Evolutionary conservation across 1,284 basidiomycete genomes (phyloP).

Genomic region (Sporisorium iseilematis-ciliati): DNA sequence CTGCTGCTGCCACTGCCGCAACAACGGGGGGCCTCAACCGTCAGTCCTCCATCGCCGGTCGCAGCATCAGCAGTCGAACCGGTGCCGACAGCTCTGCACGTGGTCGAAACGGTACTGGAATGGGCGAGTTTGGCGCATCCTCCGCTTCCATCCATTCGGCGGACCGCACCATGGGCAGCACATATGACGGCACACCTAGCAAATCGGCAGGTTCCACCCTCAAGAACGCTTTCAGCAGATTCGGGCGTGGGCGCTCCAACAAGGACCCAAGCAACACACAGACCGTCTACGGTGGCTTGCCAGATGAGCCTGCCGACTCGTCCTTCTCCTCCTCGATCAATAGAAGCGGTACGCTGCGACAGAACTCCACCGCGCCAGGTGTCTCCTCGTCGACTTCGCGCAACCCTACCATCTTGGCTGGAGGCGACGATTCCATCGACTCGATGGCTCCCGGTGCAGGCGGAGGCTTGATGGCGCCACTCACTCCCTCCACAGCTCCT

Average conservation of each 20-base stretch:
- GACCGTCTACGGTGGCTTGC: constrained; percentile 52
- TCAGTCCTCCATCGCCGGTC: constrained; percentile 33
- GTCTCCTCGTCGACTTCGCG: constrained; percentile 21
- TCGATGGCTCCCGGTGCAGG: constrained; percentile 32
- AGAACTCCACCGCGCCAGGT: constrained; percentile 25
- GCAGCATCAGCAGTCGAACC: constrained; percentile 46
- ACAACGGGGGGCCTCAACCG: constrained; percentile 20
- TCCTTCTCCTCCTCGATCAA: constrained; percentile 39
- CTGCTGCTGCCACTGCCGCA: constrained; percentile 2
- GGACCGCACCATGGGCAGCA: constrained; percentile 36
- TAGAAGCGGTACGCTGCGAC: constrained; percentile 35
- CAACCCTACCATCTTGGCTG: constrained; percentile 11
- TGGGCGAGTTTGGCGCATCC: constrained; percentile 56
- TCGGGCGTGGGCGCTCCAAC: constrained; percentile 53
- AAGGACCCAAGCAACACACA: constrained; percentile 49
- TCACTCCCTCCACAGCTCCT: constrained; percentile 41
- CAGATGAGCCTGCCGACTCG: constrained; percentile 41
- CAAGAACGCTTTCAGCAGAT: constrained; percentile 58
- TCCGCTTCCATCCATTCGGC: constrained; percentile 51
- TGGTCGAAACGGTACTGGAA: constrained; percentile 36
- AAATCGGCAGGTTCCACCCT: constrained; percentile 51
- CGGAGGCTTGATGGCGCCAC: constrained; percentile 57
- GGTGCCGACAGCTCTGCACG: constrained; percentile 28
- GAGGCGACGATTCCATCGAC: constrained; percentile 47
- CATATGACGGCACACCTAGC: constrained; percentile 32